Evolutionary conservation across 2,329 filamentous ascomycete species (phyloP), one percentile per base, ranked within the genome.

Genomic region (Teratosphaeria gauchensis): DNA sequence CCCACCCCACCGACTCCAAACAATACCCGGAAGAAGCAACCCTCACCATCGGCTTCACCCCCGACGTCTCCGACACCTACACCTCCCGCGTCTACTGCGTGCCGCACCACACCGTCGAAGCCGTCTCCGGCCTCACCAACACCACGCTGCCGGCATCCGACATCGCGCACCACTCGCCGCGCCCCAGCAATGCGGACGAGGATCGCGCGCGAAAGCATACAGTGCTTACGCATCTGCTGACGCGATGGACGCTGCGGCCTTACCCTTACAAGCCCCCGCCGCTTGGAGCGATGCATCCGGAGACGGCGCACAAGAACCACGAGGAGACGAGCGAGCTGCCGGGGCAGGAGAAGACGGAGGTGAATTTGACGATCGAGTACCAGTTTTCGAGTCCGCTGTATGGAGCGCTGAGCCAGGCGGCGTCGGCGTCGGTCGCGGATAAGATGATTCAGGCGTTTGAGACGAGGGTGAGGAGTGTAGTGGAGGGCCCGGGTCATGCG

Each of bases 361-460:
- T 97, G 14, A 80, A 83, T 65, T 75, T 99, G 65, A 79, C 80
- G 58, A 86, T 99, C 65, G 82, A 86, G 62, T 96, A 92, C 72
- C 84, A 87, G 72, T 96, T 99, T 72, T 81, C 84, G 66, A 97
- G 92, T 74, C 90, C 92, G n/a, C 72, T 96, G 58, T 95, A 96
- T 76, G 86, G 85, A 51, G 84, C 88, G 21, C 78, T 96, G 70
- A 94, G 92, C 71, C 82, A 85, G 42, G 87, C 89, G 35, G 86
- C 94, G 28, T 90, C 90, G 64, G 87, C 90, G 33, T 90, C 89
- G 75, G 85, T 96, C 63, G 92, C 90, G 1, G 85, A 84, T 3
- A 80, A 88, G 63, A 96, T 99, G 91, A 88, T 97, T 64, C 86
- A 89, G 72, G 92, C 94, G 0, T 99, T 99, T 77, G 92, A 96